Base-by-base conservation (phyloP, 2,329 filamentous ascomycete genomes). In the Epichloe coenophiala region DNA sequence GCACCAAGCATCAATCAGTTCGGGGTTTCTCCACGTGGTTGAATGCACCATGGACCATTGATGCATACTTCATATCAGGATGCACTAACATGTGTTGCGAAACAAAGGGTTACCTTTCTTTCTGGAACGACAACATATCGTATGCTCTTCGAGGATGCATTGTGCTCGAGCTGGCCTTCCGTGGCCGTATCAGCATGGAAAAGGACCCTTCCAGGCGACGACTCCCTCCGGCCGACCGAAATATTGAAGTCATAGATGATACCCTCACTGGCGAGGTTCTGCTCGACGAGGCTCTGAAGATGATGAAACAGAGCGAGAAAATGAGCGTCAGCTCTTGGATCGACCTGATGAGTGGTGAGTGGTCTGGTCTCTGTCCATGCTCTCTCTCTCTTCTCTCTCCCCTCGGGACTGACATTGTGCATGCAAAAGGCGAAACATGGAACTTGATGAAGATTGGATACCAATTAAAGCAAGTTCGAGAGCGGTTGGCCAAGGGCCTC, bases 391-490 rank as follows among this genome's bases (percentile, higher is more conserved):
- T 27, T 7, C 17, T 35, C 27, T 13, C 35, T 21, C 23, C 15
- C 21, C 39, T 45, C 19, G 42, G 42, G 11, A 35, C 27, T 46
- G 37, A 45, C 48, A 21, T 37, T 27, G 17, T 38, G 37, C 13
- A 8, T 64, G 27, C 12, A 17, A 7, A 47, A 97, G 91, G 93
- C 66, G 93, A 98, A 71, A 98, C 93, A 50, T 98, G 93, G 93
- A 98, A 98, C 67, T 74, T 98, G 57, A 97, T 98, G 93, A 98
- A 98, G 76, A 98, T 98, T 61, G 93, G 93, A 66, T 98, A 98
- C 71, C 93, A 98, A 74, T 79, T 98, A 60, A 98, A 98, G 74
- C 93, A 98, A 77, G 93, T 98, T 53, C 89, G 93, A 65, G 93
- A 98, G 74, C 87, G 93, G 52, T 79, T 98, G 51, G 91, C 90